Evolutionary conservation across 352 stramenopile genomes (phyloP), one percentile per base, ranked within the genome.

Genomic region (Globisporangium iwayamae): DNA sequence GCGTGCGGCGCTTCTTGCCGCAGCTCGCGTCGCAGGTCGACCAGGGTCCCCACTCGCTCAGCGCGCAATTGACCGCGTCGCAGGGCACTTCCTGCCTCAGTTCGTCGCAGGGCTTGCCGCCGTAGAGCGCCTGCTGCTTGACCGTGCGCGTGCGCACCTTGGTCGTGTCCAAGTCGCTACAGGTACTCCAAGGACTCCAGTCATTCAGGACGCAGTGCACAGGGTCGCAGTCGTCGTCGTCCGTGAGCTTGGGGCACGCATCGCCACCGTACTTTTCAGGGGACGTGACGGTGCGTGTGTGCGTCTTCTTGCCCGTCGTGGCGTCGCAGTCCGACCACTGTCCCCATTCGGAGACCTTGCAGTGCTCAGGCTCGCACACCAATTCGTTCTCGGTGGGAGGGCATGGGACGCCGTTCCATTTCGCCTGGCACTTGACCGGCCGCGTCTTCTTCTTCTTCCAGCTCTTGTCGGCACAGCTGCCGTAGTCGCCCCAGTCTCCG

Each of bases 401-500:
- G 48, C 83, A 92, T 0, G 62, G 32, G 0, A 57, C 54, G 8
- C 83, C 83, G 13, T 68, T 65, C 68, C 81, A 85, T 41, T 76
- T 70, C 0, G 81, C 56, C 50, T 67, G 38, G n/a, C 57, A 48
- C 8, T 66, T 58, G 28, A 90, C 62, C 2, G 46, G 54, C 5
- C 79, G 75, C 2, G 64, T 74, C 56, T 87, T 86, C 7, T 51
- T 74, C 66, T 85, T 83, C 56, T 70, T 81, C 56, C 63, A 87
- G 30, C 68, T 85, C 45, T 71, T 65, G 0, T 55, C 36, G 41
- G 88, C 76, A 36, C 75, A 90, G 1, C 46, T 55, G 0, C 69
- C 66, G 39, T 80, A 88, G 25, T 80, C 70, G 1, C 69, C 71
- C 68, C 73, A 90, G 1, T 74, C 52, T 0, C 73, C 67, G 0